Conservation (phyloP, 148 eudicot genomes). For the Vaccinium corymbosum region DNA sequence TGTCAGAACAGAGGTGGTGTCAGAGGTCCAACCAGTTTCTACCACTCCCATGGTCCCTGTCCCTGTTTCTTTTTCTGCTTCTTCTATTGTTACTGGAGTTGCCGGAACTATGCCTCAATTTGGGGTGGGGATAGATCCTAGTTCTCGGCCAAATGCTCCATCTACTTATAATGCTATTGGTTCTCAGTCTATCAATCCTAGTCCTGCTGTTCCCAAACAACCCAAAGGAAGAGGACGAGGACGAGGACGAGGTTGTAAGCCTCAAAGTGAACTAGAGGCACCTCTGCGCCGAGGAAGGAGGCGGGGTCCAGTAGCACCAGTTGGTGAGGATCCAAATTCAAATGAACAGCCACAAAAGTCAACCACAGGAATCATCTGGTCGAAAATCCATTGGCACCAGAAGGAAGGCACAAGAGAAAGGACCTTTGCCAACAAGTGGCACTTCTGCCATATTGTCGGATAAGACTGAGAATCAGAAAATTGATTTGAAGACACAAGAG, state of each 20-base stretch:
- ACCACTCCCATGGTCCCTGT: slow-evolving; percentile 29
- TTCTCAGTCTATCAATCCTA: slow-evolving; percentile 27
- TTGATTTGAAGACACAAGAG: background rate
- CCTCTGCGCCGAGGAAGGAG: slow-evolving; percentile 75
- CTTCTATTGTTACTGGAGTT: slow-evolving; percentile 24
- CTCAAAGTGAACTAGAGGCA: slow-evolving; percentile 38
- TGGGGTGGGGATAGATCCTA: slow-evolving; percentile 25
- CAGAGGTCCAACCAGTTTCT: slow-evolving; percentile 12
- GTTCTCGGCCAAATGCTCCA: slow-evolving; percentile 17
- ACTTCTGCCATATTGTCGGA: slow-evolving; percentile 12
- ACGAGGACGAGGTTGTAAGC: slow-evolving; percentile 36
- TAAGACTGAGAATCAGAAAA: slow-evolving; percentile 12
- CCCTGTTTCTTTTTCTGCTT: slow-evolving; percentile 28
- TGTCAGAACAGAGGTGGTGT: slow-evolving; percentile 12
- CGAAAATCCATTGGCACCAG: slow-evolving; percentile 42
- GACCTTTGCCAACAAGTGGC: background rate
- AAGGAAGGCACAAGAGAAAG: slow-evolving; percentile 16
- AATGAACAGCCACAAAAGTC: slow-evolving; percentile 35
- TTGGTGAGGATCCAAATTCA: slow-evolving; percentile 32
- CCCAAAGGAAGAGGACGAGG: slow-evolving; percentile 39
- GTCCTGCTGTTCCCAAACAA: slow-evolving; percentile 27
- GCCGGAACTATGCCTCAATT: slow-evolving; percentile 26
- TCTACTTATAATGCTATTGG: slow-evolving; percentile 24
- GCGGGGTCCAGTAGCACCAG: slow-evolving; percentile 30
- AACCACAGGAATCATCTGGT: slow-evolving; percentile 28